phyloP scores from a whole-genome alignment of 495 filamentous ascomycete species.

The Platismatia glauca region DNA sequence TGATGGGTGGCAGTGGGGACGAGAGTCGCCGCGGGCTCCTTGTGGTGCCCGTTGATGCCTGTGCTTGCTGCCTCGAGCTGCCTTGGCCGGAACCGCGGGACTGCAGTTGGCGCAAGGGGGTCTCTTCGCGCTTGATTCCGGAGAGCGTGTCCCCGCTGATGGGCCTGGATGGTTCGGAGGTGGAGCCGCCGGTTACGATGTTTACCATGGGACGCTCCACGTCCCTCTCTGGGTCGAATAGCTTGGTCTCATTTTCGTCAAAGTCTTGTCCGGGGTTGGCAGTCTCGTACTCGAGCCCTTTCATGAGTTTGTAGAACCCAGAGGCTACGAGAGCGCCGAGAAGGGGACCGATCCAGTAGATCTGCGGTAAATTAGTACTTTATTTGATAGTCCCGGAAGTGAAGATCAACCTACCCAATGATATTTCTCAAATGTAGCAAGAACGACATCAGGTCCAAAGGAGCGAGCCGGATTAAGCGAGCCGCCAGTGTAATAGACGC shows the following conservation, averaged over 20 bases:
- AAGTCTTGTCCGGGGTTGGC: conserved; percentile 69
- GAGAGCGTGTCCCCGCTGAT: conserved; percentile 15
- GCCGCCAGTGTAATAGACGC: conserved; percentile 64
- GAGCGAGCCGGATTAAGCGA: conserved; percentile 65
- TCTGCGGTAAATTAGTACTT: conserved; percentile 25
- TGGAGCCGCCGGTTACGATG: not conserved
- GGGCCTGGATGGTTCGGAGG: conserved; percentile 5
- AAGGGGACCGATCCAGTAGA: conserved; percentile 58
- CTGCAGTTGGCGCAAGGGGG: conserved; percentile 3
- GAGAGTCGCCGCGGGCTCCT: not conserved
- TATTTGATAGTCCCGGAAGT: not conserved
- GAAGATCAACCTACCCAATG: conserved; percentile 42
- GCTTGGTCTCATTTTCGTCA: conserved; percentile 17
- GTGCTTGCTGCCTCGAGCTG: not conserved
- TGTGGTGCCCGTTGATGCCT: not conserved
- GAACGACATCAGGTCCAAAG: conserved; percentile 62
- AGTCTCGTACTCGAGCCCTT: conserved; percentile 61
- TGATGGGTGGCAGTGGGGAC: conserved; percentile 6
- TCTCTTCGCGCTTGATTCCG: conserved; percentile 11
- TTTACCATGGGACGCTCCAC: conserved; percentile 12
- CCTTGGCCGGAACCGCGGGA: not conserved
- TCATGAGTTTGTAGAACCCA: conserved; percentile 58
- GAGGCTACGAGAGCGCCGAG: conserved; percentile 58
- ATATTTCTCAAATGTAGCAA: conserved; percentile 51
- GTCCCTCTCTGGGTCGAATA: conserved; percentile 14